A percentile compares a stretch with the other conserved stretches of the same genome.
Conservation (phyloP, 164 flowering plant genomes). For the Vitis labrusca region DNA sequence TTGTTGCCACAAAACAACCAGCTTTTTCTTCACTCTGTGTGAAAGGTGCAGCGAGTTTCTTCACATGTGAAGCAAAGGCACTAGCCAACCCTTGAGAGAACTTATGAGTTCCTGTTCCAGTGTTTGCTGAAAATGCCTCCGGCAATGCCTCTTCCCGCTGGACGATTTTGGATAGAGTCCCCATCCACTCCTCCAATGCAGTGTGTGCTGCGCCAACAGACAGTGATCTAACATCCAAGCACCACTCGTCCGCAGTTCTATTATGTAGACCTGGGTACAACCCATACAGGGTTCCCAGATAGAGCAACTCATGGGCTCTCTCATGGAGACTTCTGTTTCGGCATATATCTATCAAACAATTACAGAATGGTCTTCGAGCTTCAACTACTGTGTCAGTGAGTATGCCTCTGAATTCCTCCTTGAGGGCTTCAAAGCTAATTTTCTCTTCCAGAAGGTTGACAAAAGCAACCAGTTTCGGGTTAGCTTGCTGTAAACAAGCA, state of each 20-base stretch:
- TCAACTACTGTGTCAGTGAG: conserved; percentile 54
- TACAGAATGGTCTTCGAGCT: conserved; percentile 81
- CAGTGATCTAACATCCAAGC: conserved; percentile 69
- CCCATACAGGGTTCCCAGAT: conserved; percentile 73
- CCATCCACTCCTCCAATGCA: conserved; percentile 94
- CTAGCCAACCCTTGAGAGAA: conserved; percentile 72
- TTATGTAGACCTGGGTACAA: conserved; percentile 79
- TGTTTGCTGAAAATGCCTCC: conserved; percentile 54
- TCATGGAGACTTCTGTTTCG: conserved; percentile 45
- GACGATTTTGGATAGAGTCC: conserved; percentile 47
- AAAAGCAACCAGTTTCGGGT: conserved; percentile 59
- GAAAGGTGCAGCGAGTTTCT: conserved; percentile 75
- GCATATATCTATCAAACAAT: conserved; percentile 90
- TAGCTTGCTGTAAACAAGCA: conserved; percentile 55
- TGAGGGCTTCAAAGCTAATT: conserved; percentile 44
- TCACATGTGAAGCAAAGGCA: conserved; percentile 69
- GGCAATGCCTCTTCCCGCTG: conserved; percentile 65
- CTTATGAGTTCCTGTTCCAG: conserved; percentile 84
- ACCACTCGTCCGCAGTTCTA: conserved; percentile 70
- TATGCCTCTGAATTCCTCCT: conserved; percentile 59
- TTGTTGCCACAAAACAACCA: conserved; percentile 67
- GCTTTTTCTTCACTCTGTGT: conserved; percentile 56
- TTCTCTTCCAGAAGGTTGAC: conserved; percentile 42
- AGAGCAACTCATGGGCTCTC: conserved; percentile 83
- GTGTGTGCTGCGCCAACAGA: conserved; percentile 94